Evolutionary conservation across 2,329 filamentous ascomycete species (phyloP).

Genomic region (Xylaria sp.): DNA sequence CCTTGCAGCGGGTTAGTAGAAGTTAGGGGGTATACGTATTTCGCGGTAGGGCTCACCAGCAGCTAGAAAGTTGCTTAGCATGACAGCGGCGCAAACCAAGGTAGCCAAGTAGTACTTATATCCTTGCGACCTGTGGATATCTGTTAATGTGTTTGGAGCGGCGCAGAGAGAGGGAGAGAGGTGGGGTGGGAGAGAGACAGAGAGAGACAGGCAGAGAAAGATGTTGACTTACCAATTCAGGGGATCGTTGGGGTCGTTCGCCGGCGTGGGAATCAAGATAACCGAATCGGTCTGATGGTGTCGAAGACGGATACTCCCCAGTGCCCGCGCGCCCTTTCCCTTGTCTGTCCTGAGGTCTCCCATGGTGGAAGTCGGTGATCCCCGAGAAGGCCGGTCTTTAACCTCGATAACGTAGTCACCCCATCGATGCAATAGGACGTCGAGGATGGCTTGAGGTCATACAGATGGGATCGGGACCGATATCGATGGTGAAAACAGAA

Average conservation of each 20-base stretch:
- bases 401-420: constrained; percentile 3
- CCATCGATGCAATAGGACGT: background rate
- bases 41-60: constrained; percentile 42
- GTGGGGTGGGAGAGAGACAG: background rate
- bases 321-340: constrained; percentile 27
- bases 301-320: constrained; percentile 48
- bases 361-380: background rate
- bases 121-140: constrained; percentile 42
- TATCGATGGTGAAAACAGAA: too few relatives aligned
- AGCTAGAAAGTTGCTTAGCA: constrained; percentile 59
- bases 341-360: constrained; percentile 2
- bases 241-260: constrained; percentile 42
- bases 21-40: background rate
- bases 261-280: constrained; percentile 39
- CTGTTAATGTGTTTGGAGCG: background rate
- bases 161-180: background rate
- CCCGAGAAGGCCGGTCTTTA: background rate
- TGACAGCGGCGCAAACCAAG: constrained; percentile 55
- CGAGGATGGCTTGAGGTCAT: background rate
- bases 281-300: constrained; percentile 44
- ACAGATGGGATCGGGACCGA: too few relatives aligned
- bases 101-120: constrained; percentile 54
- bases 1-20: constrained; percentile 24
- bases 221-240: constrained; percentile 40
- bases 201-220: too few relatives aligned